Evolutionary conservation across 495 filamentous ascomycete genomes (phyloP).

Genomic region (Xylaria flabelliformis): DNA sequence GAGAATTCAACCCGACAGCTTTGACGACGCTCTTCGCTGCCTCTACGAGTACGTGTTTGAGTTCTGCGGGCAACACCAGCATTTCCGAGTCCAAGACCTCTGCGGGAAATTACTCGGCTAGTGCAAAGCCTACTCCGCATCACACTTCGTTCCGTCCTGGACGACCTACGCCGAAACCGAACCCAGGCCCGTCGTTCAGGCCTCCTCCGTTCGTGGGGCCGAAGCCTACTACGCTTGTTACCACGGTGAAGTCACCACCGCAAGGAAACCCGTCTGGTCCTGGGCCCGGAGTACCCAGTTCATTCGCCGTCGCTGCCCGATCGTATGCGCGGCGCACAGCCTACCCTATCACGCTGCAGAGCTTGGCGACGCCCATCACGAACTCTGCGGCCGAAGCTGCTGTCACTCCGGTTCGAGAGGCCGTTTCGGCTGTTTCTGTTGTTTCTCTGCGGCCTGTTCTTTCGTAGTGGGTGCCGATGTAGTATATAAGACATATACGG

Average conservation of each 20-base stretch:
- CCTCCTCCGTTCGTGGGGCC: not conserved
- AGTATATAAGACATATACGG: not conserved
- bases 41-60: constrained; percentile 41
- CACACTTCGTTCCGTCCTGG: not conserved
- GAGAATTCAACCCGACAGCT: constrained; percentile 33
- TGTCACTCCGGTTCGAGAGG: not conserved
- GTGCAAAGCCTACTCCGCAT: not conserved
- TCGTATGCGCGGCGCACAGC: not conserved
- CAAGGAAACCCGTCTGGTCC: not conserved
- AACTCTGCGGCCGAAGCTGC: not conserved
- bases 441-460: not conserved
- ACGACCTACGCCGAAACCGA: not conserved
- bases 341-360: constrained; percentile 18
- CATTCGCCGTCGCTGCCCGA: not conserved
- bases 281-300: constrained; percentile 4
- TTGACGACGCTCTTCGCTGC: constrained; percentile 42
- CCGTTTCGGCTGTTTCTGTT: not conserved
- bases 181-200: not conserved
- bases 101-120: not conserved
- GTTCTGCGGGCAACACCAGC: constrained; percentile 14
- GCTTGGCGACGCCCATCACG: constrained; percentile 19
- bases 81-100: not conserved
- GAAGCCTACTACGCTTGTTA: constrained; percentile 8
- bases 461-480: not conserved
- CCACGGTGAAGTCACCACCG: not conserved